Evolutionary conservation across 2,329 filamentous ascomycete species (phyloP).

Genomic region (Lachnellula subtilissima): DNA sequence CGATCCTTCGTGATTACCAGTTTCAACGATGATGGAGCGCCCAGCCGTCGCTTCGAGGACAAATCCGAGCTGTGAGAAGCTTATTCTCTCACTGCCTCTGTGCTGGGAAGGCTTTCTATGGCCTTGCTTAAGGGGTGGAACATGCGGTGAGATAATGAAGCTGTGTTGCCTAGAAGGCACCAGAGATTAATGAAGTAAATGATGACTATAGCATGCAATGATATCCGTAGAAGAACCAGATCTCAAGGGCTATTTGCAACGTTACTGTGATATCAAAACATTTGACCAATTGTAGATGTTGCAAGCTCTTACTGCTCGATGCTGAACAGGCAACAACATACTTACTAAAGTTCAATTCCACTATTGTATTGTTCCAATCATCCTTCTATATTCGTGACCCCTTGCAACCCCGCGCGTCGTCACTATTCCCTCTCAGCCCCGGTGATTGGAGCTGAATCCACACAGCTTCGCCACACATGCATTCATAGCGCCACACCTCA

Average conservation of each 20-base stretch:
- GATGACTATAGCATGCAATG: not conserved
- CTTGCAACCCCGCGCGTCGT: not conserved
- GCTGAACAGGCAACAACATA: not conserved
- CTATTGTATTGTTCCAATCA: not conserved
- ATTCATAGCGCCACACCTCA: conserved; percentile 9
- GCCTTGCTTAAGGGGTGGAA: too few species aligned
- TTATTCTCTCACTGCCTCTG: too few species aligned
- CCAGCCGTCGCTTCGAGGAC: too few species aligned
- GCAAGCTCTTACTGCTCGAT: not conserved
- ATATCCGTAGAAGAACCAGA: not conserved
- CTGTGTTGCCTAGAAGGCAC: not conserved
- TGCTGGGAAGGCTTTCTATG: too few species aligned
- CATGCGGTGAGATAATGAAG: not conserved
- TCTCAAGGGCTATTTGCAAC: not conserved
- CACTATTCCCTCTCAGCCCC: conserved; percentile 14
- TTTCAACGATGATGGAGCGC: too few species aligned
- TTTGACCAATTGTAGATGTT: not conserved
- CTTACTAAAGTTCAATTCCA: not conserved
- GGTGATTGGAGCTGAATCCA: conserved; percentile 14
- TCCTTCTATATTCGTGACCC: not conserved
- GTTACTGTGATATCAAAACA: not conserved
- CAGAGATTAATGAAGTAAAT: not conserved
- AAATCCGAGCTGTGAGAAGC: too few species aligned
- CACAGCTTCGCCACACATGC: conserved; percentile 1
- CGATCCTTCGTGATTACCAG: too few species aligned